A percentile compares a stretch with the other conserved stretches of the same genome.
Conservation (phyloP, 148 eudicot genomes). For the Chenopodium formosanum region DNA sequence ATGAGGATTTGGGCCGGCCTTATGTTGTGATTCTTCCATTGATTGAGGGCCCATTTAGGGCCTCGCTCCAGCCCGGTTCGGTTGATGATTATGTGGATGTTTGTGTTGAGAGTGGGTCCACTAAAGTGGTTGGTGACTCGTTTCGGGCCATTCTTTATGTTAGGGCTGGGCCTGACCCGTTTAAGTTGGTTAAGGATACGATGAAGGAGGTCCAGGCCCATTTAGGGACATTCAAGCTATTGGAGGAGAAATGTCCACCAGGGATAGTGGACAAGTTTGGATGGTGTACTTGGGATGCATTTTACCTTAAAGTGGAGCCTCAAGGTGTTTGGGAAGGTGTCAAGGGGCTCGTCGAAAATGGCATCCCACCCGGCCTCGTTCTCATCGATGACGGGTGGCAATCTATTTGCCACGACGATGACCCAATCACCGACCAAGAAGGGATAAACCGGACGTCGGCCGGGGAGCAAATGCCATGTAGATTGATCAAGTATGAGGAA, state of each 20-base stretch:
- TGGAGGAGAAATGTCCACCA: constrained; percentile 72
- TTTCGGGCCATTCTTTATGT: constrained; percentile 52
- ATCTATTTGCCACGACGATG: constrained; percentile 83
- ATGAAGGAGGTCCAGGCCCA: constrained; percentile 53
- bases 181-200: constrained; percentile 57
- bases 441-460: constrained; percentile 82
- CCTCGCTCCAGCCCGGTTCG: constrained; percentile 66
- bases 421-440: constrained; percentile 54
- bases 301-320: constrained; percentile 78
- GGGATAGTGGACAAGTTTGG: constrained; percentile 85
- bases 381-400: constrained; percentile 94
- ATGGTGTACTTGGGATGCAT: constrained; percentile 99
- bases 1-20: constrained; percentile 41
- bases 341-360: constrained; percentile 62
- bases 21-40: constrained; percentile 68
- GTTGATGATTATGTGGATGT: constrained; percentile 50
- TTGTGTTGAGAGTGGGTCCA: constrained; percentile 84
- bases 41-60: constrained; percentile 74
- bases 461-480: constrained; percentile 96
- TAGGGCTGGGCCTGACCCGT: constrained; percentile 70
- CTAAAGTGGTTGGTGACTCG: constrained; percentile 34
- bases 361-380: constrained; percentile 83
- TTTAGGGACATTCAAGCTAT: constrained; percentile 66
- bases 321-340: constrained; percentile 77
- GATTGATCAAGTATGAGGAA: constrained; percentile 68